Conservation (phyloP, 768 basidiomycete species). For the Leucosporidium creatinivorum region DNA sequence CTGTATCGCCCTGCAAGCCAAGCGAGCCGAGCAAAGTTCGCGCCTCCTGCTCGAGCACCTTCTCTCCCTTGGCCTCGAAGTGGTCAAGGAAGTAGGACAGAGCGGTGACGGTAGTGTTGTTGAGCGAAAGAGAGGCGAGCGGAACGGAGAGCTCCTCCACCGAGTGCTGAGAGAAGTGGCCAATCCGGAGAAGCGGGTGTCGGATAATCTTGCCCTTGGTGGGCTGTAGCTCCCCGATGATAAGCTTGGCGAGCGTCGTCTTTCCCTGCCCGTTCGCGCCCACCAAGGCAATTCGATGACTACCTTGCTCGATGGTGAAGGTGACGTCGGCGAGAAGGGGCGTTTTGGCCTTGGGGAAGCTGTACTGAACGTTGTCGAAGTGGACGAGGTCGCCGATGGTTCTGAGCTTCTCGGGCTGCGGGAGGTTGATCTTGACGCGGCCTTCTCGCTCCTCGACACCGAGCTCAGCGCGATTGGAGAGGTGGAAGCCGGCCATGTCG, state of each 20-base stretch:
- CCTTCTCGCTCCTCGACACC: constrained; percentile 45
- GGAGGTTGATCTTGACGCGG: constrained; percentile 43
- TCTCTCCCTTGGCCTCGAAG: constrained; percentile 27
- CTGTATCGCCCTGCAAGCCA: constrained; percentile 46
- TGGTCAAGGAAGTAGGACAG: constrained; percentile 38
- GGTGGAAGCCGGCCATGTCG: constrained; percentile 48
- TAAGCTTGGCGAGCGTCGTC: constrained; percentile 50
- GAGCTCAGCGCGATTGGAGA: constrained; percentile 45
- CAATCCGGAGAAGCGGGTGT: constrained; percentile 46
- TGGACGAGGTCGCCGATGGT: constrained; percentile 42
- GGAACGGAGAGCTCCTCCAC: constrained; percentile 51
- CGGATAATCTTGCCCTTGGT: constrained; percentile 33
- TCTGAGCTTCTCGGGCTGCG: constrained; percentile 39
- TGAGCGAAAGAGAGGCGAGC: constrained; percentile 31
- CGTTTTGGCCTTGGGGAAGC: constrained; percentile 40
- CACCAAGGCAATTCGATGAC: constrained; percentile 46
- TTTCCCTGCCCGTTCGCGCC: constrained; percentile 55
- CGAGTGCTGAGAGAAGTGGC: constrained; percentile 58
- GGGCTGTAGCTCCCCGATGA: constrained; percentile 43
- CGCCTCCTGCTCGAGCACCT: constrained; percentile 44
- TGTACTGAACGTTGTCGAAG: constrained; percentile 45
- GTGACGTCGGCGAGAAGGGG: constrained; percentile 41
- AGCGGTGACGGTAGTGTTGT: constrained; percentile 35
- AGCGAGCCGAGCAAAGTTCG: constrained; percentile 47
- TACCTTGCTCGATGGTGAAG: constrained; percentile 45